Percentiles rank a stretch among this genome's conserved stretches.
Evolutionary conservation across 2,329 filamentous ascomycete genomes (phyloP).

Genomic region (Pyrenochaeta sp.): DNA sequence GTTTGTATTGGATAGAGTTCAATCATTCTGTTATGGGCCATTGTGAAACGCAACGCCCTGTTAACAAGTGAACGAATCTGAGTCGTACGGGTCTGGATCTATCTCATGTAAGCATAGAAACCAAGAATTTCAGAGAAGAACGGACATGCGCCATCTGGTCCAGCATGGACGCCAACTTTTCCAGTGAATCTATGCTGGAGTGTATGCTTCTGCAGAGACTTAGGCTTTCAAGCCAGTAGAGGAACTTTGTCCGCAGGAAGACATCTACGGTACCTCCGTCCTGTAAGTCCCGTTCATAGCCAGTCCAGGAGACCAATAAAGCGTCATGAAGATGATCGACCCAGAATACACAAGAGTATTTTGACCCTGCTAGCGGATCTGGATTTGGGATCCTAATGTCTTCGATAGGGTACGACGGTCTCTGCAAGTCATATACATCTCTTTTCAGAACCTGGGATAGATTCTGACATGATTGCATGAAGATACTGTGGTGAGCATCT

Average conservation of each 20-base stretch:
- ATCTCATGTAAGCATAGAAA: no score
- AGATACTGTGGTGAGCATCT: slow-evolving; percentile 19
- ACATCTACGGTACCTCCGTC: slow-evolving; percentile 4
- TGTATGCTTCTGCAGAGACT: slow-evolving; percentile 12
- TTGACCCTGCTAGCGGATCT: slow-evolving; percentile 32
- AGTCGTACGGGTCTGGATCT: no score
- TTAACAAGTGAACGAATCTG: not conserved
- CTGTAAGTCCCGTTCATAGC: not conserved
- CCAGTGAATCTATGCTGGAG: slow-evolving; percentile 9
- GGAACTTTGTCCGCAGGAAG: slow-evolving; percentile 11
- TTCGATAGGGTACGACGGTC: slow-evolving; percentile 19
- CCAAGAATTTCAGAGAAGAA: no score
- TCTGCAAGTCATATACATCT: slow-evolving; percentile 33
- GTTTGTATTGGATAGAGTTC: slow-evolving; percentile 27
- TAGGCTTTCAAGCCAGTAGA: slow-evolving; percentile 14
- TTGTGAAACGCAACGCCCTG: not conserved
- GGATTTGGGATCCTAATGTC: slow-evolving; percentile 24
- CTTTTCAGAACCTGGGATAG: slow-evolving; percentile 24
- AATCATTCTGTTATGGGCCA: slow-evolving; percentile 14
- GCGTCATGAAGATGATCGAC: slow-evolving; percentile 40
- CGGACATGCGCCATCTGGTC: slow-evolving; percentile 2
- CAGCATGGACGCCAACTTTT: slow-evolving; percentile 5
- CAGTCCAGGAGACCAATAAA: slow-evolving; percentile 2
- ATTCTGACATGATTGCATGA: slow-evolving; percentile 38
- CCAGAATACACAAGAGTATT: slow-evolving; percentile 44